These are phyloP conservation scores for Centella asiatica DNA, from an alignment of 129 eudicot genomes.

Conservation along the genomic window DNA sequence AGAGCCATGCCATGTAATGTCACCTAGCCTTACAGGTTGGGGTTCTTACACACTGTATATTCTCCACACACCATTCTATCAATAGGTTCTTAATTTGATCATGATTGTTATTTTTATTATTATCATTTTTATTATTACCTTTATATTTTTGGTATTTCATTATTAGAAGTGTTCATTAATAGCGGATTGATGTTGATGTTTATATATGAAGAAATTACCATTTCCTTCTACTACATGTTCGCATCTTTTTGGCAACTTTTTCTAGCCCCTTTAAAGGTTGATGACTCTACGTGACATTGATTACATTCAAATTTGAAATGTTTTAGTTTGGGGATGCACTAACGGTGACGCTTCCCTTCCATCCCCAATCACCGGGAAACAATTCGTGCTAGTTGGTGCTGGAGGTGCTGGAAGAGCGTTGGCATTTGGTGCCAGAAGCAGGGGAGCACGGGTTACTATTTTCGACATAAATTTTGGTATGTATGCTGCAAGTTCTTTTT, in stretches of 20 bases:
- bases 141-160: no score
- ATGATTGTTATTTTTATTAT: no score
- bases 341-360: constrained; percentile 36
- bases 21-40: no score
- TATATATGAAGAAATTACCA: no score
- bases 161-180: no score
- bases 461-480: constrained; percentile 66
- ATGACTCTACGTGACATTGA: neutral
- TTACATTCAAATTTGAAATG: neutral
- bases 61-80: no score
- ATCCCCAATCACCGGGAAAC: constrained; percentile 51
- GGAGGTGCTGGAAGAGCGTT: constrained; percentile 94
- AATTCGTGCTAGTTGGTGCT: constrained; percentile 74
- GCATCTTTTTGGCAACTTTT: constrained; percentile 6
- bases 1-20: neutral
- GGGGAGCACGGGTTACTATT: constrained; percentile 54
- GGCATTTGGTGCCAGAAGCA: constrained; percentile 69
- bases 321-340: constrained; percentile 35
- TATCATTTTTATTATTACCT: no score
- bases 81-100: no score
- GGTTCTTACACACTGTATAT: neutral
- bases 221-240: no score
- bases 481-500: constrained; percentile 2
- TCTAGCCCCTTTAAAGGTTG: neutral
- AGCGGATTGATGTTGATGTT: no score